phyloP scores from a whole-genome alignment of 1,284 basidiomycete species.

The Ustilago lituana region DNA sequence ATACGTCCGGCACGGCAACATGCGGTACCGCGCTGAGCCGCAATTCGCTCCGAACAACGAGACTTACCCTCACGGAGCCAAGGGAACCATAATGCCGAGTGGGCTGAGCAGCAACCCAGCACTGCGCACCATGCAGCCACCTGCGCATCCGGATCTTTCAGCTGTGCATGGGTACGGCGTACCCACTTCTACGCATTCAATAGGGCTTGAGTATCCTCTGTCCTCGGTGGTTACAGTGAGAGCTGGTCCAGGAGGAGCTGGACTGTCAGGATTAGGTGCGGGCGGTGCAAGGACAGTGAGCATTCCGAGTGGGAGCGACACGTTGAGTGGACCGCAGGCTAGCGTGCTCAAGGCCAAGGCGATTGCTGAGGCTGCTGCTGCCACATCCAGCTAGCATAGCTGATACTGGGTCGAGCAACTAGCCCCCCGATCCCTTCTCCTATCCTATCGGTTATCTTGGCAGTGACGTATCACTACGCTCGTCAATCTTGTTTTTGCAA shows the following conservation, averaged over 20 bases:
- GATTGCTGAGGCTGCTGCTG: conserved; percentile 25
- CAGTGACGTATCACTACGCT: too few relatives aligned
- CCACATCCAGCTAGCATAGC: not conserved
- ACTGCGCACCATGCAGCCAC: conserved; percentile 14
- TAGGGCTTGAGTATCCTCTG: not conserved
- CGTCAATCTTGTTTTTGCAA: too few relatives aligned
- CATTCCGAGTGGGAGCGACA: conserved; percentile 60
- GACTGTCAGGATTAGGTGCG: conserved; percentile 60
- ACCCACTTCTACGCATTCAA: not conserved
- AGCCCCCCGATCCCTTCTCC: too few relatives aligned
- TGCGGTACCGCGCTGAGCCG: not conserved
- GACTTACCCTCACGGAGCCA: not conserved
- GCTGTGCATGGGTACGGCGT: not conserved
- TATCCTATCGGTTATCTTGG: too few relatives aligned
- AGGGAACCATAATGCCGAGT: conserved; percentile 20
- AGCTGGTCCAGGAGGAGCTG: conserved; percentile 26
- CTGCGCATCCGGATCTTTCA: conserved; percentile 3
- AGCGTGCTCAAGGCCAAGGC: conserved; percentile 47
- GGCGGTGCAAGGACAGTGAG: conserved; percentile 59
- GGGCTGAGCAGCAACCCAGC: conserved; percentile 32
- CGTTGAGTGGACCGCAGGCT: conserved; percentile 61
- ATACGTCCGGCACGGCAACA: not conserved
- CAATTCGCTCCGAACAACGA: not conserved
- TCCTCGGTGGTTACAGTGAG: conserved; percentile 2
- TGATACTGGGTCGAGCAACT: too few relatives aligned